phyloP scores from a whole-genome alignment of 2,329 filamentous ascomycete genomes.

The Cercospora nicotianae region DNA sequence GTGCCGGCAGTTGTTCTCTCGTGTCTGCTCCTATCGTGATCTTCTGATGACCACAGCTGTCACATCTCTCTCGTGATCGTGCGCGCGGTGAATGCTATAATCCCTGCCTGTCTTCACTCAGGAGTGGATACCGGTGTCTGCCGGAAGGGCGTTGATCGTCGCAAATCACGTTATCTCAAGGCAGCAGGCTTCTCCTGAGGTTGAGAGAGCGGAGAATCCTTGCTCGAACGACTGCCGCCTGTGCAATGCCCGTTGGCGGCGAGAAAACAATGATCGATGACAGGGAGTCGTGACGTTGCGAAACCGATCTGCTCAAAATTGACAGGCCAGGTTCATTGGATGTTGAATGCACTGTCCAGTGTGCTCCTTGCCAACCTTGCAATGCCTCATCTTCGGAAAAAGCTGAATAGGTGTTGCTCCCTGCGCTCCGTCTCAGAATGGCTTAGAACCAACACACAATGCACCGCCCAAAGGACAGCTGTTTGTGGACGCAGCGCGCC shows the following conservation, averaged over 20 bases:
- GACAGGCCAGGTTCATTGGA: neutral
- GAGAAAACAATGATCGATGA: conserved; percentile 13
- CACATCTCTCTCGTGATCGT: conserved; percentile 3
- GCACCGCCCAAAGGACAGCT: neutral
- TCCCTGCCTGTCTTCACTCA: conserved; percentile 2
- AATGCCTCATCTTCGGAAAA: conserved; percentile 17
- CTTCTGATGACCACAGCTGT: conserved; percentile 7
- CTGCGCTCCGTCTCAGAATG: neutral
- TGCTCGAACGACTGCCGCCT: conserved; percentile 20
- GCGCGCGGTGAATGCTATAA: neutral
- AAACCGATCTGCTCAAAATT: conserved; percentile 8
- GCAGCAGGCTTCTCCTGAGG: conserved; percentile 16
- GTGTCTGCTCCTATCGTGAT: neutral
- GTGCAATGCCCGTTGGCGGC: conserved; percentile 17
- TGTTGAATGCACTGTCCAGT: neutral
- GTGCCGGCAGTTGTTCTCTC: conserved; percentile 8
- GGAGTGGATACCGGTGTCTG: conserved; percentile 7
- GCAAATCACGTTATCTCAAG: conserved; percentile 15
- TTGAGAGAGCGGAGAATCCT: conserved; percentile 20
- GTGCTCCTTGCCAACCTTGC: conserved; percentile 2
- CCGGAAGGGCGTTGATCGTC: neutral
- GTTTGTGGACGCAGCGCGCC: neutral
- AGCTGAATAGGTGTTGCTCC: neutral
- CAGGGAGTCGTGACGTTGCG: conserved; percentile 17
- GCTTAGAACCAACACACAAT: neutral